Conservation (phyloP, 176 grass and related monocot species). For the Eleusine coracana region DNA sequence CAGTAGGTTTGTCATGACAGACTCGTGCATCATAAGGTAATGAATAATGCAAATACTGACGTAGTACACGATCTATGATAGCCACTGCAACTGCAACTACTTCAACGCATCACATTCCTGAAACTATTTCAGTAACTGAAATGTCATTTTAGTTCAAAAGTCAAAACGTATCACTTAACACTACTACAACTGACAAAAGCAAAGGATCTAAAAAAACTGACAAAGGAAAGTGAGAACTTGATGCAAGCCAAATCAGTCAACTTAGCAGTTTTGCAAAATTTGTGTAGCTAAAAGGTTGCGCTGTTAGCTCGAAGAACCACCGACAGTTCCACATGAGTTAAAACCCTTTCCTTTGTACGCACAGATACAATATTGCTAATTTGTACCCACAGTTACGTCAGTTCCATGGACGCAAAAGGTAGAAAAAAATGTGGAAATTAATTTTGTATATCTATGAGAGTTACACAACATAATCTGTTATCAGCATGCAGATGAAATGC, state of each 20-base stretch:
- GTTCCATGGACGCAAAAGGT: not conserved
- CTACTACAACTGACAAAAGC: not conserved
- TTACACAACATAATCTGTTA: slow-evolving; percentile 45
- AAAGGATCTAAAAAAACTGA: too few species aligned
- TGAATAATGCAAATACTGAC: not conserved
- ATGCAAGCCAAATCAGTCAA: not conserved
- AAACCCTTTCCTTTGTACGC: not conserved
- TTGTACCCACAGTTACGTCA: not conserved
- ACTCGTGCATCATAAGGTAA: not conserved
- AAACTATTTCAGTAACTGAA: not conserved
- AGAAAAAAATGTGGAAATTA: not conserved
- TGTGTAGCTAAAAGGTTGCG: not conserved
- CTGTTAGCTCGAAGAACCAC: not conserved
- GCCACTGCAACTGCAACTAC: not conserved
- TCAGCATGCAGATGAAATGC: too few species aligned
- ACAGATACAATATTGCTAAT: not conserved
- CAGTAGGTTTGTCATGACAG: not conserved
- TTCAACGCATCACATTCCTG: not conserved
- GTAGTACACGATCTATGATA: not conserved
- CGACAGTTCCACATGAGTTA: not conserved
- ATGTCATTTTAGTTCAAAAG: too few species aligned
- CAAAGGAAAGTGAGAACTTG: not conserved
- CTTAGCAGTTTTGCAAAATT: not conserved
- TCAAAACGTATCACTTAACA: not conserved
- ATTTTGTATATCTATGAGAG: slow-evolving; percentile 41